Evolutionary conservation across 2,329 filamentous ascomycete genomes (phyloP).

Genomic region (Aschersonia sp.): DNA sequence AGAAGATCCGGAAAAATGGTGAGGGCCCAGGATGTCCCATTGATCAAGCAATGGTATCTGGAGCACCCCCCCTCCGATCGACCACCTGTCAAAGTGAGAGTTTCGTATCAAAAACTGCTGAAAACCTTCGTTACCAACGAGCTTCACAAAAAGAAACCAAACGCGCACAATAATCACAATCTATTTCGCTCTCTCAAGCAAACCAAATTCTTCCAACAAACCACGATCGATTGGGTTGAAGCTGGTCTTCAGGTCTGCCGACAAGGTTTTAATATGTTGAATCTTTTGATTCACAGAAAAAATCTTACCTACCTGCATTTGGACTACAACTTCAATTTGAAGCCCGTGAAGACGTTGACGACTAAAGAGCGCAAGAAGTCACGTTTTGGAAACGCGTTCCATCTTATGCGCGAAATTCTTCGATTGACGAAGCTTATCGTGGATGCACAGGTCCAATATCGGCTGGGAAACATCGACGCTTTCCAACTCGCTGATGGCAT

Average conservation of each 20-base stretch:
- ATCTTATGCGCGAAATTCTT: slow-evolving; percentile 95
- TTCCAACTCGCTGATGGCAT: slow-evolving; percentile 98
- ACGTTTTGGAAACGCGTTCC: slow-evolving; percentile 96
- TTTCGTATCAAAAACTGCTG: slow-evolving; percentile 94
- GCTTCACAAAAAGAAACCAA: slow-evolving; percentile 87
- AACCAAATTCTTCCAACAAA: slow-evolving; percentile 99
- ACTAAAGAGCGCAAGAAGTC: slow-evolving; percentile 99
- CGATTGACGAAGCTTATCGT: slow-evolving; percentile 95
- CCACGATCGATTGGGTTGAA: slow-evolving; percentile 98
- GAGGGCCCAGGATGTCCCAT: slow-evolving; percentile 85
- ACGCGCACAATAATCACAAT: slow-evolving; percentile 90
- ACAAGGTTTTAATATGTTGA: slow-evolving; percentile 98
- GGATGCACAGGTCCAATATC: slow-evolving; percentile 95
- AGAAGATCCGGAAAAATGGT: slow-evolving; percentile 91
- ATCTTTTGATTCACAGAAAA: slow-evolving; percentile 92
- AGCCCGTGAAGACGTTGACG: slow-evolving; percentile 95
- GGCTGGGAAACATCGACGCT: slow-evolving; percentile 93
- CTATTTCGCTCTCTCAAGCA: slow-evolving; percentile 79
- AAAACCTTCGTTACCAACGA: slow-evolving; percentile 96
- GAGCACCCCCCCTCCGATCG: slow-evolving; percentile 78
- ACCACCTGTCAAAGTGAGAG: slow-evolving; percentile 90
- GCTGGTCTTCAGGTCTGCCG: slow-evolving; percentile 95
- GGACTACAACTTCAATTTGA: slow-evolving; percentile 98
- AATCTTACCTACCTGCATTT: slow-evolving; percentile 96
- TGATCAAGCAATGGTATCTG: slow-evolving; percentile 97